Conservation (phyloP, 2,329 filamentous ascomycete species). For the Trichoderma koningii region DNA sequence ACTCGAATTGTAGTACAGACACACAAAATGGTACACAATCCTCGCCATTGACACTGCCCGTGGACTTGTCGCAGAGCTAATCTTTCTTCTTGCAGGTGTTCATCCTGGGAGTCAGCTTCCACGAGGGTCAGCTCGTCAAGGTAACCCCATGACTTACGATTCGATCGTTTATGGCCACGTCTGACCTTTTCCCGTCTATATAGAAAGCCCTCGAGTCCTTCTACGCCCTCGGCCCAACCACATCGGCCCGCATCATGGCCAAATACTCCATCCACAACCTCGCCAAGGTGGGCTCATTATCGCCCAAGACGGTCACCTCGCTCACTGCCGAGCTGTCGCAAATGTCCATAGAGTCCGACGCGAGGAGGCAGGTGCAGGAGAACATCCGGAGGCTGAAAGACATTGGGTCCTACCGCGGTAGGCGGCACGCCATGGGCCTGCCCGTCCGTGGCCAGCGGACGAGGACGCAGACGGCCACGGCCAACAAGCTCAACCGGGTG, state of each 20-base stretch:
- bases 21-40: conserved; percentile 9
- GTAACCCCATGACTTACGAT: conserved; percentile 49
- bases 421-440: conserved; percentile 87
- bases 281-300: conserved; percentile 74
- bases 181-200: not conserved
- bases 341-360: conserved; percentile 93
- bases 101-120: conserved; percentile 84
- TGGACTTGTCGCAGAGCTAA: not conserved
- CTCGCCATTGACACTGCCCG: accelerated
- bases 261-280: conserved; percentile 85
- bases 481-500: conserved; percentile 63
- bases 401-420: conserved; percentile 86
- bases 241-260: conserved; percentile 76
- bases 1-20: not conserved
- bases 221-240: conserved; percentile 77
- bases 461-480: conserved; percentile 67
- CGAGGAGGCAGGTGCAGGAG: conserved; percentile 73
- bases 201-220: conserved; percentile 78
- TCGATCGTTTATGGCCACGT: not conserved
- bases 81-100: conserved; percentile 63
- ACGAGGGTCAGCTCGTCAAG: conserved; percentile 79
- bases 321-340: conserved; percentile 82
- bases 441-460: conserved; percentile 91
- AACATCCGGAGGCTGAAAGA: conserved; percentile 86
- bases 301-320: conserved; percentile 74